phyloP scores from a whole-genome alignment of 2,329 filamentous ascomycete species.

The Pyrenochaeta sp. region DNA sequence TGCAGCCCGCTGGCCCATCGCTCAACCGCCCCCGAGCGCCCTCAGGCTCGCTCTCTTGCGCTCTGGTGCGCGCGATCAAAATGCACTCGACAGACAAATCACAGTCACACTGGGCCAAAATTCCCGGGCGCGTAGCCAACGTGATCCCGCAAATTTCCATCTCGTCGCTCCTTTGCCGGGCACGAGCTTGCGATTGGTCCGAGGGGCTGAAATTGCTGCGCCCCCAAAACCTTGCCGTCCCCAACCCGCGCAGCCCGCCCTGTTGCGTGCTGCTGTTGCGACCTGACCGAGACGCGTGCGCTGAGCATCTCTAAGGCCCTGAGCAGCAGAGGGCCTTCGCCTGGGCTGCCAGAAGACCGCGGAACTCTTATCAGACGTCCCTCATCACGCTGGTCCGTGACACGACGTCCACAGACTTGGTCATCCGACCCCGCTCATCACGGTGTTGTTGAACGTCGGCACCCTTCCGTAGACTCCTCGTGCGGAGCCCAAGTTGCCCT shows the following conservation, averaged over 20 bases:
- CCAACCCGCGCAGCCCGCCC: neutral
- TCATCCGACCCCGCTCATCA: no score
- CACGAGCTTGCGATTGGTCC: constrained; percentile 24
- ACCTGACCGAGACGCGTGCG: constrained; percentile 1
- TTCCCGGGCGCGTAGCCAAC: constrained; percentile 42
- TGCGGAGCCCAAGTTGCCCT: constrained; percentile 16
- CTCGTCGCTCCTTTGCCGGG: constrained; percentile 3
- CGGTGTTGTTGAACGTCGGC: constrained; percentile 1
- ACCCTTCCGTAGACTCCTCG: constrained; percentile 8
- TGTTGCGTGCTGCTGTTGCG: no score
- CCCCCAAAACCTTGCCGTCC: constrained; percentile 7
- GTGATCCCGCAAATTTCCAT: constrained; percentile 23
- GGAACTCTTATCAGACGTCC: no score
- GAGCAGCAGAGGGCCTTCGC: no score
- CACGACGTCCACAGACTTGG: no score
- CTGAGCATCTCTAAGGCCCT: no score
- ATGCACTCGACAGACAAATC: constrained; percentile 36
- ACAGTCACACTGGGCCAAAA: constrained; percentile 30
- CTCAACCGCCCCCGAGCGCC: neutral
- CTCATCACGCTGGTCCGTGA: no score
- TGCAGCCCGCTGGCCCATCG: constrained; percentile 3
- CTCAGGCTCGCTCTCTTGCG: neutral
- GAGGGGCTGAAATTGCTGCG: constrained; percentile 26
- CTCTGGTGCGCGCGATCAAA: constrained; percentile 16
- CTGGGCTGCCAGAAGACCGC: no score